These are phyloP conservation scores for Moelleriella libera DNA, from an alignment of 2,329 filamentous ascomycete genomes.

Conservation along the genomic window DNA sequence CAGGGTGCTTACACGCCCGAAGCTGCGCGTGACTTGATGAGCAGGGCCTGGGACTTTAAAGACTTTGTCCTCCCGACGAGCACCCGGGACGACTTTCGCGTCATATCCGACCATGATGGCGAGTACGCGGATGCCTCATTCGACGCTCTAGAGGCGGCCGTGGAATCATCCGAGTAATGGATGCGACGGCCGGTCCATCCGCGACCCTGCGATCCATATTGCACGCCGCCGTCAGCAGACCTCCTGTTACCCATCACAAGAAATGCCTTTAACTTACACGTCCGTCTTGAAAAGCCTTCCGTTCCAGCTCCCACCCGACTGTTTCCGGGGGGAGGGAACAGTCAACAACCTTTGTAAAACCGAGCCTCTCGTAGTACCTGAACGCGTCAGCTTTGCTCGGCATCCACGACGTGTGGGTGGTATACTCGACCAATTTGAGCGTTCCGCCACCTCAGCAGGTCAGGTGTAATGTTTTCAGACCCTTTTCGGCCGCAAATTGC, in stretches of 20 bases:
- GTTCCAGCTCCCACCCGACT: background rate
- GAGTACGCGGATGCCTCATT: background rate
- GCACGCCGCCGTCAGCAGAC: background rate
- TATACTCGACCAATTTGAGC: background rate
- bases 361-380: background rate
- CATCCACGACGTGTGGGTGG: background rate
- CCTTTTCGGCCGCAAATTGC: background rate
- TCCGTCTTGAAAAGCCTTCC: background rate
- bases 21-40: background rate
- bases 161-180: background rate
- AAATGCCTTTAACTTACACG: background rate
- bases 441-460: background rate
- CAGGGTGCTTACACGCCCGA: background rate
- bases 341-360: background rate
- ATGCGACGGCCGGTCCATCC: background rate
- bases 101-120: background rate
- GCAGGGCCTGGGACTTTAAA: background rate
- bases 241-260: background rate
- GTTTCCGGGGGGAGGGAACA: background rate
- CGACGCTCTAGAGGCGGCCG: background rate
- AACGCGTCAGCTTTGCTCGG: background rate
- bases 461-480: background rate
- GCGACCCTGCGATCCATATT: background rate
- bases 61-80: background rate
- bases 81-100: background rate